Percentiles rank a stretch among this genome's conserved stretches.
These are phyloP conservation scores for Trichoderma sp. DNA, from an alignment of 2,329 filamentous ascomycete species.

Conservation along the genomic window DNA sequence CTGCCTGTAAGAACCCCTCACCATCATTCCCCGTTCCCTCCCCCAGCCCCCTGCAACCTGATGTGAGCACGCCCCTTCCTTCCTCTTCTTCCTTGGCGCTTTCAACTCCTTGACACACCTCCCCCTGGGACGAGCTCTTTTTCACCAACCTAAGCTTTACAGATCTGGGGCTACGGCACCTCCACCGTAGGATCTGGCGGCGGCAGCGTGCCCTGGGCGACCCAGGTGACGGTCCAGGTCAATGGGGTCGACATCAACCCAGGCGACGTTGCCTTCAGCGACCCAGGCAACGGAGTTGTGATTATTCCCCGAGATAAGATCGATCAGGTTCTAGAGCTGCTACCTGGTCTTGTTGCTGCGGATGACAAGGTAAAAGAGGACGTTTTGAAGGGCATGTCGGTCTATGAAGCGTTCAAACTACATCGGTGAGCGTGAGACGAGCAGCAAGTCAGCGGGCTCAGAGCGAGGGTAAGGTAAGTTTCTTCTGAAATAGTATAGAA, in stretches of 20 bases:
- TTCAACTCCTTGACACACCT: background rate
- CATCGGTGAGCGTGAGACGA: slow-evolving; percentile 43
- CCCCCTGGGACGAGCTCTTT: background rate
- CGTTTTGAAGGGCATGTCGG: slow-evolving; percentile 61
- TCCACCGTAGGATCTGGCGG: slow-evolving; percentile 60
- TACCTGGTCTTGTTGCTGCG: slow-evolving; percentile 52
- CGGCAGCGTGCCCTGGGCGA: slow-evolving; percentile 57
- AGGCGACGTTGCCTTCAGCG: slow-evolving; percentile 71
- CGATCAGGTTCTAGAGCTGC: slow-evolving; percentile 59
- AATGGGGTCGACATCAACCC: slow-evolving; percentile 45
- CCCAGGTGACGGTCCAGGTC: slow-evolving; percentile 47
- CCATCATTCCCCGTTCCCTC: background rate
- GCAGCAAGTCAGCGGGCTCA: background rate
- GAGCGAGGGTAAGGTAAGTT: background rate
- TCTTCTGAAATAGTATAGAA: slow-evolving; percentile 26
- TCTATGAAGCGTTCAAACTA: slow-evolving; percentile 66
- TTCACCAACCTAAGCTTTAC: slow-evolving; percentile 23
- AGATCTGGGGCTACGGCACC: slow-evolving; percentile 58
- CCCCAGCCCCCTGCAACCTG: background rate
- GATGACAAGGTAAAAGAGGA: slow-evolving; percentile 65
- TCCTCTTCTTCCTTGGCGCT: background rate
- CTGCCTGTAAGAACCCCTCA: slow-evolving; percentile 52
- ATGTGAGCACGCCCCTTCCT: background rate
- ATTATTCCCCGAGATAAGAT: slow-evolving; percentile 64
- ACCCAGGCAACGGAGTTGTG: slow-evolving; percentile 69